Base-by-base conservation (phyloP, 805 yeast genomes). In the Groenewaldozyma tartarivorans region DNA sequence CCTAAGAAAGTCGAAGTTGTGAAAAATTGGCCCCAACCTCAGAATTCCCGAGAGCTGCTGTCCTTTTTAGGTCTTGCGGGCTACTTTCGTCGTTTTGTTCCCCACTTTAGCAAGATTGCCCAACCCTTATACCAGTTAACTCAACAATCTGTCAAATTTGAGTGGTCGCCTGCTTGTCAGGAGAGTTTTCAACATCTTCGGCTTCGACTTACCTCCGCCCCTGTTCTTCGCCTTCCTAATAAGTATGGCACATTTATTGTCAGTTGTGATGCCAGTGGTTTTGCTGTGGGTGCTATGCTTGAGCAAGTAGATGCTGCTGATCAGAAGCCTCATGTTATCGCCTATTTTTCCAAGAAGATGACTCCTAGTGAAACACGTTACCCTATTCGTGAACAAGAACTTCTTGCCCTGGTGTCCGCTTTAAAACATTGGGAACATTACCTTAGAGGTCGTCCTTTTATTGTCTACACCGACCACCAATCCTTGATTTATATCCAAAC, bases 321-420 rank as follows among this genome's bases (percentile, higher is more conserved):
- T n/a, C n/a, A n/a, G 30, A 27, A 15, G 17, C 11, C 9, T 6
- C 37, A n/a, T 6, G 7, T 7, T 9, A 19, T 34, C 15, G 32
- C 33, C 15, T 34, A 13, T 17, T 9, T 16, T 17, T 19, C 27
- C 32, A 9, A 7, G 9, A 9, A 34, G 37, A n/a, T 34, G 30
- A n/a, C 9, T 18, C 9, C 9, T 13, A 7, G 27, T 7, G 15
- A 34, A 17, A 13, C 7, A n/a, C 9, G 16, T 16, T 34, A 34
- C 15, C 20, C 37, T 6, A 16, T 17, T 13, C 29, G 11, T 6
- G 37, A 34, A 27, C 9, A 17, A 9, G 37, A 34, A 34, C 27
- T 27, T 6, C 15, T 34, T 9, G 29, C 37, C 30, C 6, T 34
- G 15, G 37, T 34, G 13, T 19, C 9, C 20, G 37, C 37, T 27